Evolutionary conservation across 1,284 basidiomycete genomes (phyloP).

Genomic region (Leccinum fuscescens): DNA sequence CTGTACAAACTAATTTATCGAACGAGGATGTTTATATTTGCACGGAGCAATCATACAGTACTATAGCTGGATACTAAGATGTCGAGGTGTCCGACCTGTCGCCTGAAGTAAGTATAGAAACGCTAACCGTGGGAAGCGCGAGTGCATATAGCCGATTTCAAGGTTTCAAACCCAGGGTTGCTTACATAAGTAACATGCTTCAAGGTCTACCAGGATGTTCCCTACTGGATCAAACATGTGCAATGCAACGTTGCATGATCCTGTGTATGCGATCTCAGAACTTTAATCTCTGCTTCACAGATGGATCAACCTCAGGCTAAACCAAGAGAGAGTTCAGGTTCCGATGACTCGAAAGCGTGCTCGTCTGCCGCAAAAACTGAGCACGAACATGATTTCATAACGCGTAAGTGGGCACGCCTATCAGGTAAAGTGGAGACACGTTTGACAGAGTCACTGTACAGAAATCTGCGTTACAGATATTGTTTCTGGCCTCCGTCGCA

Average conservation of each 20-base stretch:
- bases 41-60: too few species aligned
- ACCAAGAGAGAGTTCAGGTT: background rate
- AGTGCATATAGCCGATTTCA: too few species aligned
- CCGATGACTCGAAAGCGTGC: background rate
- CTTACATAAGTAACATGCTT: background rate
- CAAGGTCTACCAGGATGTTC: background rate
- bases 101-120: too few species aligned
- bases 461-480: background rate
- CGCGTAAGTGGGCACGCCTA: background rate
- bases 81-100: too few species aligned
- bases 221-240: background rate
- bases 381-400: background rate
- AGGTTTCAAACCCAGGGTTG: too few species aligned
- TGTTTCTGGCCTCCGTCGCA: background rate
- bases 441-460: background rate
- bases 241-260: background rate
- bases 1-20: too few species aligned
- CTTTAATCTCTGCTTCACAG: background rate
- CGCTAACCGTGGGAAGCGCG: too few species aligned
- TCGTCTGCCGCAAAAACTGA: background rate
- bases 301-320: background rate
- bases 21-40: too few species aligned
- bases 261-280: background rate
- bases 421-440: background rate
- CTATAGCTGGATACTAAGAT: too few species aligned